Percentiles rank a stretch among this genome's conserved stretches.
These are phyloP conservation scores for Penicillium crustosum DNA, from an alignment of 2,329 filamentous ascomycete species.

Conservation along the genomic window DNA sequence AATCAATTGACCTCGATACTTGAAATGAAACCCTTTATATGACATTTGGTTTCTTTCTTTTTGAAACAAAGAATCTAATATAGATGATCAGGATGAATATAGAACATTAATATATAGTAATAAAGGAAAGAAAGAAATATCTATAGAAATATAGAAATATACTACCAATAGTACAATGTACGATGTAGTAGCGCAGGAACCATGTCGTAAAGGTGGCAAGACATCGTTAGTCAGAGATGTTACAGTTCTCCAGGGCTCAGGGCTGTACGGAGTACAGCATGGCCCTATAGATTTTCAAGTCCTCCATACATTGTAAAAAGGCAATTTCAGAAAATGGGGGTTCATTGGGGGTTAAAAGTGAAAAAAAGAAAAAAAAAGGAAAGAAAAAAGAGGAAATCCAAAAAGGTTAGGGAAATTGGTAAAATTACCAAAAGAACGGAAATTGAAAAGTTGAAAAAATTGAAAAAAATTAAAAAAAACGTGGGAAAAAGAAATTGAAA, in stretches of 20 bases:
- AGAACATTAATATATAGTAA: not conserved
- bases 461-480: not conserved
- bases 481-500: conserved; percentile 4
- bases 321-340: not conserved
- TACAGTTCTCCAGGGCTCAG: not conserved
- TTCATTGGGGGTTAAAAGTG: not conserved
- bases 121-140: not conserved
- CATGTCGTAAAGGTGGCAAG: not conserved
- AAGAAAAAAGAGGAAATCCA: conserved; percentile 7
- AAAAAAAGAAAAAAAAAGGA: not conserved
- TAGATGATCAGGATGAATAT: not conserved
- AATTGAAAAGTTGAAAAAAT: conserved; percentile 9
- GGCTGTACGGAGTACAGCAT: not conserved
- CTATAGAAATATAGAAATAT: not conserved
- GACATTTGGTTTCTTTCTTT: not conserved
- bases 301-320: not conserved
- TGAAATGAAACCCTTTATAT: not conserved
- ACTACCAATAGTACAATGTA: not conserved
- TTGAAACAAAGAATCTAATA: not conserved
- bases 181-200: conserved; percentile 5
- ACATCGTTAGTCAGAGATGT: not conserved
- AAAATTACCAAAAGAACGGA: conserved; percentile 7
- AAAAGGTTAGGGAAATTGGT: conserved; percentile 1
- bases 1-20: conserved; percentile 2
- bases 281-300: not conserved